Evolutionary conservation across 2,329 filamentous ascomycete genomes (phyloP), one percentile per base, ranked within the genome.

Genomic region (Phialemoniopsis sp.): DNA sequence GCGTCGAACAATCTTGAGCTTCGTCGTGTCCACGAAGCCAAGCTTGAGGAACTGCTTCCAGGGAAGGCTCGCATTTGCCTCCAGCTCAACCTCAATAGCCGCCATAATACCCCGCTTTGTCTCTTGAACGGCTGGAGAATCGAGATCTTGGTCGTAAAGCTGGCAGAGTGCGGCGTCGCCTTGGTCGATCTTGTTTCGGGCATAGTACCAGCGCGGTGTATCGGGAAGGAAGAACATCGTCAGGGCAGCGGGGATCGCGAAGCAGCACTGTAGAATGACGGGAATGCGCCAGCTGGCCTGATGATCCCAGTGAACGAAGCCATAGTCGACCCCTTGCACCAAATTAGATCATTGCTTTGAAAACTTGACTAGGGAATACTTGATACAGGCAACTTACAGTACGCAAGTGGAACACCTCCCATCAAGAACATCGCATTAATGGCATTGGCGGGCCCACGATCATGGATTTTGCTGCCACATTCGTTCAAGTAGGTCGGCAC

Each of bases 221-320:
- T 36, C 34, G 18, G 34, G 34, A 10, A 36, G 19, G 16, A 36
- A 36, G 19, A 12, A 36, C 17, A 36, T 36, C 19, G 19, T 36
- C 12, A 36, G 10, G 12, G 19, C 34, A 4, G 34, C 34, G 10
- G 34, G 34, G 19, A 36, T 36, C 8, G 34, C 34, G 16, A 36
- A 36, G 34, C 34, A 36, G 34, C 34, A 36, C n/a, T 36, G 34
- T 6, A 36, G 34, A 29, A 36, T 36, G 8, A 36, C 21, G 34
- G 34, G 34, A 29, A 36, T 36, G 13, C 34, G 13, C 34, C 34
- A 36, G 34, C 34, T 36, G 13, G 34, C 34, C 14, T 36, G 34
- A 13, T 10, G 12, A 13, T 36, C 16, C 34, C 34, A 36, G 18
- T 36, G 34, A 9, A 36, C 34, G 34, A 36, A 36, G 13, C 34